Base-by-base conservation (phyloP, 2,329 filamentous ascomycete species). In the Fusarium concolor region DNA sequence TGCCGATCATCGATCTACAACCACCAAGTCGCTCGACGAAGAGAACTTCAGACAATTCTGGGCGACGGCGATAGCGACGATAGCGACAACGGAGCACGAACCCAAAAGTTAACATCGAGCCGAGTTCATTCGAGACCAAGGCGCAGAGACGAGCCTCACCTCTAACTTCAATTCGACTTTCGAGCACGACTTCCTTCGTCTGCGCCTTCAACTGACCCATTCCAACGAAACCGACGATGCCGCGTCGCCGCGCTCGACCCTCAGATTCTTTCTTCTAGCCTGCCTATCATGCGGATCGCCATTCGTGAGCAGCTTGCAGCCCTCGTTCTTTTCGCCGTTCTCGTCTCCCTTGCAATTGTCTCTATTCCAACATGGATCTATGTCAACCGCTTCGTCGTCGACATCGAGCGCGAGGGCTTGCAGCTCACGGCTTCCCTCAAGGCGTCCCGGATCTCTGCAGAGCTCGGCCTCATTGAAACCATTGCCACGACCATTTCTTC, bases 271-370 rank as follows among this genome's bases (percentile, higher is more conserved):
- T 61, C 46, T 65, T 63, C 50, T 73, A 75, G 63, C 64, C 70
- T 71, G 68, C 68, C 73, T 65, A 77, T 56, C 60, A 95, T 97
- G 92, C 89, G 93, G 78, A 88, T 97, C 77, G 90, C 92, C 59
- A 97, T 97, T 75, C 88, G 93, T 71, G 90, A 94, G 81, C 94
- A 97, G 86, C 86, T 97, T 73, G 92, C 89, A 70, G 85, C 90
- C 78, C 85, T 97, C 68, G 92, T 97, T 74, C 83, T 96, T 68
- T 76, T 93, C 62, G 88, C 91, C 62, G 89, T 93, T 47, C 86
- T 96, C 58, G 81, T 92, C 58, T 90, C 90, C 54, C 86, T 97
- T 65, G 88, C 90, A 56, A 89, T 97, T 65, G 86, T 97, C 64
- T 89, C 93, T 17, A 87, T 97, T 66, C 92, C 94, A 73, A 92